phyloP scores from a whole-genome alignment of 2,329 filamentous ascomycete species.

The Aspergillus quadricinctus region DNA sequence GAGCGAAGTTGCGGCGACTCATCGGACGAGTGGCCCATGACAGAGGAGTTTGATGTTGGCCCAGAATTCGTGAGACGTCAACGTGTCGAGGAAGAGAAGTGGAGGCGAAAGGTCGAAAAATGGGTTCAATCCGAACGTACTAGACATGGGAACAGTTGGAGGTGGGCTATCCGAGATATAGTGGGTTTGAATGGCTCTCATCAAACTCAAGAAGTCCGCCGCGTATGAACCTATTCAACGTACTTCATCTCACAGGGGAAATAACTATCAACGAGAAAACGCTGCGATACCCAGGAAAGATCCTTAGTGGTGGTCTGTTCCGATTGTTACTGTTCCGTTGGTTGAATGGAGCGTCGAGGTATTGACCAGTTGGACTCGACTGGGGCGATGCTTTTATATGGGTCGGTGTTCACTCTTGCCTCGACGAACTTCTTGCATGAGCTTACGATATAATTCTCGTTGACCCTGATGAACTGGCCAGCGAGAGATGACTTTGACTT shows the following conservation, averaged over 20 bases:
- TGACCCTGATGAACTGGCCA: slow-evolving; percentile 7
- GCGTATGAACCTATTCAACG: background rate
- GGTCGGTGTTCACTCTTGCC: background rate
- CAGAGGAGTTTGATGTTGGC: slow-evolving; percentile 96
- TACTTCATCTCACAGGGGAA: background rate
- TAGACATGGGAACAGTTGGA: slow-evolving; percentile 56
- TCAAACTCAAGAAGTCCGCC: slow-evolving; percentile 4
- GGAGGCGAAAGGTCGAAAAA: slow-evolving; percentile 79
- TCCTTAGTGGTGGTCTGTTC: background rate
- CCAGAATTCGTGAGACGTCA: slow-evolving; percentile 89
- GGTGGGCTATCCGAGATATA: slow-evolving; percentile 64
- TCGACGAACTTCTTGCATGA: slow-evolving; percentile 1
- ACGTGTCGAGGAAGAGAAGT: slow-evolving; percentile 84
- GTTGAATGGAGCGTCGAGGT: background rate
- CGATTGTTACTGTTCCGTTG: background rate
- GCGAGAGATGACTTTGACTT: slow-evolving; percentile 10
- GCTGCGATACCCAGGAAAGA: background rate
- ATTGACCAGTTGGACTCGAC: background rate
- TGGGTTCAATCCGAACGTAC: slow-evolving; percentile 65
- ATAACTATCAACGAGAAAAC: background rate
- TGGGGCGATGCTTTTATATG: background rate
- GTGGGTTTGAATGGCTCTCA: slow-evolving; percentile 28
- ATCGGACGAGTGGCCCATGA: slow-evolving; percentile 74
- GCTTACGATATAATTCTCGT: slow-evolving; percentile 7
- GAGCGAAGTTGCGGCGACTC: slow-evolving; percentile 43